Conservation (phyloP, 1,284 basidiomycete species). For the Ganoderma leucocontextum region DNA sequence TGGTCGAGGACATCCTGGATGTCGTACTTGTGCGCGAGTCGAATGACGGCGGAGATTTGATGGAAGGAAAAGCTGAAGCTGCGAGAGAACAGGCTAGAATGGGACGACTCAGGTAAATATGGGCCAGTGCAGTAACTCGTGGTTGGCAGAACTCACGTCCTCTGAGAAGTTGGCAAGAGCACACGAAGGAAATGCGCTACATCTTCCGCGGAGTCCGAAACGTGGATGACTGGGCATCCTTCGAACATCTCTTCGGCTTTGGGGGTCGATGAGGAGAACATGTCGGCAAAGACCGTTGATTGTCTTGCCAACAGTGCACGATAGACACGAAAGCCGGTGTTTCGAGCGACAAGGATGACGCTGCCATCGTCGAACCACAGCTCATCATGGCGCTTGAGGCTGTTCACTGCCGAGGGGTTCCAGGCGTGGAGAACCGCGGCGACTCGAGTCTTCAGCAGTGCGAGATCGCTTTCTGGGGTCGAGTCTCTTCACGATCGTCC, state of each 20-base stretch:
- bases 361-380: constrained; percentile 31
- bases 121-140: background rate
- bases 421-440: too few species aligned
- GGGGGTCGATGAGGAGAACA: constrained; percentile 32
- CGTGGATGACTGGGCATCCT: constrained; percentile 26
- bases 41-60: constrained; percentile 3
- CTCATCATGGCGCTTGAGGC: constrained; percentile 27
- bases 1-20: background rate
- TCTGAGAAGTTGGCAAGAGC: background rate
- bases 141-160: constrained; percentile 4
- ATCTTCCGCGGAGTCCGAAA: constrained; percentile 24
- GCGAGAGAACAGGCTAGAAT: background rate
- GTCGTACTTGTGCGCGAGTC: background rate
- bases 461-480: too few species aligned
- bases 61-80: background rate
- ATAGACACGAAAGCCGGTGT: constrained; percentile 28
- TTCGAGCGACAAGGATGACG: constrained; percentile 29
- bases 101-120: too few species aligned
- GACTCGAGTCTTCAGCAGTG: too few species aligned
- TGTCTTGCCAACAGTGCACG: constrained; percentile 27
- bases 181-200: constrained; percentile 15
- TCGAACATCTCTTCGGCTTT: constrained; percentile 16
- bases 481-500: too few species aligned
- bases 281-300: constrained; percentile 28
- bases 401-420: background rate